phyloP scores from a whole-genome alignment of 176 grass and related monocot genomes.

The Triticum dicoccoides region DNA sequence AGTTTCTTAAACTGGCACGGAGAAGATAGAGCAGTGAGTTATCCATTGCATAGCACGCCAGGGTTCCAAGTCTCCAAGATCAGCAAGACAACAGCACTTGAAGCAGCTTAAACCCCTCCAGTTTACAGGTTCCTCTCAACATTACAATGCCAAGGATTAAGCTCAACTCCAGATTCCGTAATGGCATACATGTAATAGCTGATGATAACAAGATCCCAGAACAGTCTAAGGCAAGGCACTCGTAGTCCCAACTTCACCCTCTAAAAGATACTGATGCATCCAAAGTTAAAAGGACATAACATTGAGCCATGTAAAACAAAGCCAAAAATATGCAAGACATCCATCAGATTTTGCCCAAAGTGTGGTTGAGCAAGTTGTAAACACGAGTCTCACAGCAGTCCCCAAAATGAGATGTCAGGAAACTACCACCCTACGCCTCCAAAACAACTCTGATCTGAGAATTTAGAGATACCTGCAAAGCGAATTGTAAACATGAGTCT shows the following conservation, averaged over 20 bases:
- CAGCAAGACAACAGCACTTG: background rate
- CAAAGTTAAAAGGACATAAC: background rate
- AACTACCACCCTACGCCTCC: background rate
- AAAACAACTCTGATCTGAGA: background rate
- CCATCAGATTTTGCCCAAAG: background rate
- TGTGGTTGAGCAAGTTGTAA: background rate
- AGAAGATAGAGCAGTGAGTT: background rate
- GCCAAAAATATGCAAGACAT: background rate
- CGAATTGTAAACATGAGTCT: background rate
- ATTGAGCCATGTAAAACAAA: background rate
- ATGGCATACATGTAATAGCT: background rate
- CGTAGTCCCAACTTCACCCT: background rate
- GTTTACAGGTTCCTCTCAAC: background rate
- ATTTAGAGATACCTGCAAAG: background rate
- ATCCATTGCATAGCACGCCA: too few relatives aligned
- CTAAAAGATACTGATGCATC: background rate
- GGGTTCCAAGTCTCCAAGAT: background rate
- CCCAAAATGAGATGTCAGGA: background rate
- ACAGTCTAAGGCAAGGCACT: background rate
- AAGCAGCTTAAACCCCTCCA: background rate
- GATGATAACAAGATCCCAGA: background rate
- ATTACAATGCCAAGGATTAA: background rate
- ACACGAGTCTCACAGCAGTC: too few relatives aligned
- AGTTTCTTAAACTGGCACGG: background rate
- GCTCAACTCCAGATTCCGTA: background rate